These are phyloP conservation scores for Monilinia laxa DNA, from an alignment of 2,329 filamentous ascomycete genomes.

Conservation along the genomic window DNA sequence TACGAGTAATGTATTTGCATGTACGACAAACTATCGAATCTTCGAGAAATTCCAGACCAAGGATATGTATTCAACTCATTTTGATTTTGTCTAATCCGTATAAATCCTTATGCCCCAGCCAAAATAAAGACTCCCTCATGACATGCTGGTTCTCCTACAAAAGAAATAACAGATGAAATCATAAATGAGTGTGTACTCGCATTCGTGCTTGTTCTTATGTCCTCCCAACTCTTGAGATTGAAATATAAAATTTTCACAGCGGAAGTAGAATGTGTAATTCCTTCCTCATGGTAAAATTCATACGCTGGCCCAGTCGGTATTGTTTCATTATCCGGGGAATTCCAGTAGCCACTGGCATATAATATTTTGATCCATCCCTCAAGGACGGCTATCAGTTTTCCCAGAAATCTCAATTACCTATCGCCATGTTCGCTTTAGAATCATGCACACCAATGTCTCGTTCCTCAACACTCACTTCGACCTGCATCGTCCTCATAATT, in stretches of 20 bases:
- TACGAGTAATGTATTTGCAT: no score
- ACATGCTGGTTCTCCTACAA: not conserved
- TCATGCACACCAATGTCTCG: not conserved
- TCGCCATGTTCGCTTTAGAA: not conserved
- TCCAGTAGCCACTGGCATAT: not conserved
- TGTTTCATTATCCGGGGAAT: not conserved
- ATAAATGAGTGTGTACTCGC: not conserved
- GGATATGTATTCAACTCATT: no score
- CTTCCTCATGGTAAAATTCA: not conserved
- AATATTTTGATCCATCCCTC: not conserved
- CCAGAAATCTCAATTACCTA: not conserved
- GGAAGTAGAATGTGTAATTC: not conserved
- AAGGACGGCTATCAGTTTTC: not conserved
- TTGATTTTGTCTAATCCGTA: not conserved
- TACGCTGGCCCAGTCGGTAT: not conserved
- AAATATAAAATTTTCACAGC: not conserved
- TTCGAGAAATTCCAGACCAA: no score
- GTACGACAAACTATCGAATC: no score
- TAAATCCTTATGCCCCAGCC: not conserved
- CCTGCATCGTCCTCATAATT: conserved; percentile 6
- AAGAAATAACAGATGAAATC: not conserved
- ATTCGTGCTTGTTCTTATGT: not conserved
- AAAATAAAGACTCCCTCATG: not conserved
- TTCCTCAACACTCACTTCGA: not conserved
- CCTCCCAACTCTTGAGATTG: not conserved